Evolutionary conservation across 257 asterid species (phyloP).

Genomic region (Ocimum tenuiflorum): DNA sequence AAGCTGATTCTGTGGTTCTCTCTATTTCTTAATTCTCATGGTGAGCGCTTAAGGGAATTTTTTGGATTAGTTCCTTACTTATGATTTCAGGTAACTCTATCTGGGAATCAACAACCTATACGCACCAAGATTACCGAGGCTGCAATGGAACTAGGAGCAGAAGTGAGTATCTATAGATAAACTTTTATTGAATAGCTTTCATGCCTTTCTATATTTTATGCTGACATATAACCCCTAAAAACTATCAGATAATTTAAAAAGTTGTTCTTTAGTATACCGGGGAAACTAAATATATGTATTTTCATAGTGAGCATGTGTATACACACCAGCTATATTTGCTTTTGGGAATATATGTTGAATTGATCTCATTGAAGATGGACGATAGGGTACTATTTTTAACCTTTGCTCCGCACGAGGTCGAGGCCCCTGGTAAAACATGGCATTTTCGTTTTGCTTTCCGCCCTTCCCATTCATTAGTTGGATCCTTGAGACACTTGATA

Average conservation of each 20-base stretch:
- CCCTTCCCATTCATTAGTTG: background rate
- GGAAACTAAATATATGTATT: too few species aligned
- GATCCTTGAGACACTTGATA: background rate
- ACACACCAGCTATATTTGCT: too few species aligned
- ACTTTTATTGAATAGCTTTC: background rate
- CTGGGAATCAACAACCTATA: conserved; percentile 72
- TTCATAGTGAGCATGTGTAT: too few species aligned
- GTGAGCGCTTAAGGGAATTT: background rate
- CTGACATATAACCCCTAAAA: background rate
- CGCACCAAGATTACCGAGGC: conserved; percentile 76
- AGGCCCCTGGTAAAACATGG: background rate
- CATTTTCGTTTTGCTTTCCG: background rate
- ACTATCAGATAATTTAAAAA: background rate
- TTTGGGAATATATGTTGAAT: too few species aligned
- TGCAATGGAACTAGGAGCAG: conserved; percentile 66
- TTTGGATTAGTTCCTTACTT: background rate
- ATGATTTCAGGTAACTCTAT: conserved; percentile 53
- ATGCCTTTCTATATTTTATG: background rate
- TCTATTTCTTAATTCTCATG: background rate
- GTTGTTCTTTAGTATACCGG: too few species aligned
- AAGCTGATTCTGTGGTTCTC: background rate
- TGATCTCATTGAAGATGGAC: too few species aligned
- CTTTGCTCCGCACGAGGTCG: too few species aligned
- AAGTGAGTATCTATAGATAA: conserved; percentile 36
- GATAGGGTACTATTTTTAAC: too few species aligned